These are phyloP conservation scores for Hericium erinaceus DNA, from an alignment of 768 basidiomycete genomes.

Conservation along the genomic window DNA sequence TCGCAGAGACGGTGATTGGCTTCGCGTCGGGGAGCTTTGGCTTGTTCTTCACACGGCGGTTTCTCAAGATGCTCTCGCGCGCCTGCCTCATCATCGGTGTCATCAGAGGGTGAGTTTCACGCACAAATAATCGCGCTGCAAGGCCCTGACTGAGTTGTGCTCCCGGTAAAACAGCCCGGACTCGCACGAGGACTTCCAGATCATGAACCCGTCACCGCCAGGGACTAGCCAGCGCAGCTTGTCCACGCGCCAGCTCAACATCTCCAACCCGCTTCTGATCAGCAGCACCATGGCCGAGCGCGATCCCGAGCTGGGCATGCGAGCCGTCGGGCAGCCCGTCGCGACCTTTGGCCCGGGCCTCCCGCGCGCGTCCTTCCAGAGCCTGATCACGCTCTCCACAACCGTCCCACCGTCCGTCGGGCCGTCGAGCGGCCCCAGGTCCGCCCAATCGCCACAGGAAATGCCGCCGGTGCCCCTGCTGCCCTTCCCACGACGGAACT, in stretches of 20 bases:
- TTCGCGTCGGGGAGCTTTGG: slow-evolving; percentile 50
- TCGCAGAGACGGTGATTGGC: slow-evolving; percentile 55
- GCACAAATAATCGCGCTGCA: not conserved
- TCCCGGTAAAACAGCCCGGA: slow-evolving; percentile 3
- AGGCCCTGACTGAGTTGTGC: not conserved
- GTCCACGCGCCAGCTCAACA: slow-evolving; percentile 7
- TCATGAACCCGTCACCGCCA: not conserved
- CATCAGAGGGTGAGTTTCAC: slow-evolving; percentile 54
- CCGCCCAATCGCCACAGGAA: no score
- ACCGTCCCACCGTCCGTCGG: not conserved
- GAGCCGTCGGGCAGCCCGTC: not conserved
- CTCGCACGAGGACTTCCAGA: slow-evolving; percentile 9
- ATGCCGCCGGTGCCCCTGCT: no score
- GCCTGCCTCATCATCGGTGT: slow-evolving; percentile 51
- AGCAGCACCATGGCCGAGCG: slow-evolving; percentile 6
- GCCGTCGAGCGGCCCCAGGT: not conserved
- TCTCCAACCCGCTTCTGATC: slow-evolving; percentile 8
- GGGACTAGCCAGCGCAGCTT: not conserved
- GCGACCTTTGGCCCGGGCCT: not conserved
- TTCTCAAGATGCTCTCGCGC: slow-evolving; percentile 46
- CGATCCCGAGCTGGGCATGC: slow-evolving; percentile 1
- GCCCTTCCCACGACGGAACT: not conserved
- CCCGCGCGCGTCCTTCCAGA: not conserved
- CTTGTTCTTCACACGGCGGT: slow-evolving; percentile 42
- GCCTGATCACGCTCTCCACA: not conserved